These are phyloP conservation scores for Solanum bukasovii DNA, from an alignment of 257 asterid genomes.

Conservation along the genomic window DNA sequence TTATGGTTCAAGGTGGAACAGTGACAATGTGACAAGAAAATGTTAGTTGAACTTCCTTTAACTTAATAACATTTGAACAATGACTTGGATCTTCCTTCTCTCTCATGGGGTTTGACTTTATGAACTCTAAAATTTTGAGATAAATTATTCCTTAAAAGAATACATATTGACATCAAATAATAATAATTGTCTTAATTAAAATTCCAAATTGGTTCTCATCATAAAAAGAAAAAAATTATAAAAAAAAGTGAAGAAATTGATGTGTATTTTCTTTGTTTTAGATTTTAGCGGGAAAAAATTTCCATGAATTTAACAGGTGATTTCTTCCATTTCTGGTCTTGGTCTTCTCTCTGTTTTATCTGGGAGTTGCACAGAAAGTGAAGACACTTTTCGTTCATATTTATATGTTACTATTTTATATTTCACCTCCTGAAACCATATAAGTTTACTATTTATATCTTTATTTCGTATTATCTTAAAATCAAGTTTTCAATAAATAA, in stretches of 20 bases:
- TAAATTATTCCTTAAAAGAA: background rate
- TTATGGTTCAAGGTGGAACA: background rate
- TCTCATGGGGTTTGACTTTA: background rate
- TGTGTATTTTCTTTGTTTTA: background rate
- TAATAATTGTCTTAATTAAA: background rate
- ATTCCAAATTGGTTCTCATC: background rate
- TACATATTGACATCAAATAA: background rate
- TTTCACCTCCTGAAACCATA: too few species aligned
- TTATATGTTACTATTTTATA: too few species aligned
- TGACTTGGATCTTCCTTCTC: constrained; percentile 45
- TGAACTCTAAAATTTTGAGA: background rate
- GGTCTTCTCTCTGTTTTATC: background rate
- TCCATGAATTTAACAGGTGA: background rate
- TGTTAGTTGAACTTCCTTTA: constrained; percentile 31
- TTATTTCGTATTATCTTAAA: too few species aligned
- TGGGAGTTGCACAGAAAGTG: background rate
- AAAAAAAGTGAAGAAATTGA: background rate
- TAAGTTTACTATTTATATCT: too few species aligned
- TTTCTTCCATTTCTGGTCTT: background rate
- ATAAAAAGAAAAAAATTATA: background rate
- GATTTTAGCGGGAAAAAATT: background rate
- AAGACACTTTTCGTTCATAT: background rate
- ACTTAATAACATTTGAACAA: constrained; percentile 52
- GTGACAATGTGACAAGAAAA: constrained; percentile 4
- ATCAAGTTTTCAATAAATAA: too few species aligned